Evolutionary conservation across 2,329 filamentous ascomycete species (phyloP).

Genomic region (Chalaropsis thielavioides): DNA sequence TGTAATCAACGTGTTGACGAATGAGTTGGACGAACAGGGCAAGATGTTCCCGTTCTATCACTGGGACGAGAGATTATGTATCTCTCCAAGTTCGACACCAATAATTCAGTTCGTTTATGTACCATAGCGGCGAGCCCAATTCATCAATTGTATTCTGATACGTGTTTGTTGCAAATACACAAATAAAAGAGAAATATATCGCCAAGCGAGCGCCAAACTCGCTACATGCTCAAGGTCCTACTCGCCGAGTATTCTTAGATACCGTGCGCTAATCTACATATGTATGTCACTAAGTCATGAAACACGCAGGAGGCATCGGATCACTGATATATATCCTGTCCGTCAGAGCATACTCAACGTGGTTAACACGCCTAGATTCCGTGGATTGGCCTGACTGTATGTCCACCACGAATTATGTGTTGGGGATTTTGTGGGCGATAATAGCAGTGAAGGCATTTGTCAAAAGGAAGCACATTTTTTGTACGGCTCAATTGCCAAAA

Average conservation of each 20-base stretch:
- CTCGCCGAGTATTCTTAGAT: neutral
- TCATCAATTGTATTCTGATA: neutral
- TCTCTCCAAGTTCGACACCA: too few species aligned
- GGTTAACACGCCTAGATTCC: neutral
- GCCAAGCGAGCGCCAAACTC: neutral
- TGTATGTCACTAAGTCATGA: neutral
- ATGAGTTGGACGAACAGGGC: too few species aligned
- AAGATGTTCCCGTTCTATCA: too few species aligned
- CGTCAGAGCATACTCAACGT: neutral
- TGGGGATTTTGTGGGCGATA: too few species aligned
- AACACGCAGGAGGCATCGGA: neutral
- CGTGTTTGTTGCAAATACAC: neutral
- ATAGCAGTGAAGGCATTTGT: too few species aligned
- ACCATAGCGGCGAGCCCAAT: neutral
- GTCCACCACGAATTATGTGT: too few species aligned
- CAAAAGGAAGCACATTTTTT: too few species aligned
- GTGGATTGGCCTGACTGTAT: neutral
- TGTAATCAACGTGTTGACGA: too few species aligned
- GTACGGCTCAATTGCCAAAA: neutral
- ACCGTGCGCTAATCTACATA: slow-evolving; percentile 1
- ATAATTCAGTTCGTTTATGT: too few species aligned
- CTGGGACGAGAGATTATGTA: too few species aligned
- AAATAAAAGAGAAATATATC: neutral
- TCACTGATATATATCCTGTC: neutral
- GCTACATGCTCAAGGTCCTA: neutral